Evolutionary conservation across 768 basidiomycete species (phyloP), one percentile per base, ranked within the genome.

Genomic region (Russula griseocarnosa): DNA sequence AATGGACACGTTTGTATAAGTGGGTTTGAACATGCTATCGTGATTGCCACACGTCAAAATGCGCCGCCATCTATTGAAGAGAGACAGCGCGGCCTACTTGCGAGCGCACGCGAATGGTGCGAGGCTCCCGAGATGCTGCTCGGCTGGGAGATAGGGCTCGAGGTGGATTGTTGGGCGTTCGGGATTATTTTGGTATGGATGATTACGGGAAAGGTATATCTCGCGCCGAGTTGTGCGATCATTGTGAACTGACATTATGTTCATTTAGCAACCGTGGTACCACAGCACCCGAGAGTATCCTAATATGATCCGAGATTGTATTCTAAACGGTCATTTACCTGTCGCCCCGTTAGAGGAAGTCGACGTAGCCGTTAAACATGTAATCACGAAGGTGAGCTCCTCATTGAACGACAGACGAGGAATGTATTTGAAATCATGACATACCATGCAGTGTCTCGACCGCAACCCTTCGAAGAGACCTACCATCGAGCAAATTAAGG

Each of bases 161-260:
- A 69, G 60, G 68, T 64, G 22, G 68, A 69, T 42, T 63, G 55
- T 56, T 69, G 68, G 68, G 66, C 62, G 14, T 64, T 60, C 26
- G 68, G 68, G 1, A 30, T 62, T 36, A 53, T 69, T 20, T 34
- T 69, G 30, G 36, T 60, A 55, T 69, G 68, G 68, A 67, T 69
- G 62, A 60, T 55, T n/a, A 58, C 58, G 16, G 68, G 68, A 47
- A 59, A 57, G 55, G 68, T 69, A 57, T 26, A 56, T 63, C 46
- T 49, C 7, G 3, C 50, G n/a, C 34, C 16, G 20, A 20, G 36
- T 24, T 32, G 13, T 54, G 30, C 36, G 18, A 38, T 49, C 10
- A 30, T 58, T 47, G 44, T 24, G 44, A 55, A 10, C n/a, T 49
- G 36, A 60, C 30, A 18, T 42, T 9, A 5, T 55, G 13, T 24